A percentile compares a stretch with the other conserved stretches of the same genome.
phyloP scores from a whole-genome alignment of 257 asterid species.

The Lavandula angustifolia region DNA sequence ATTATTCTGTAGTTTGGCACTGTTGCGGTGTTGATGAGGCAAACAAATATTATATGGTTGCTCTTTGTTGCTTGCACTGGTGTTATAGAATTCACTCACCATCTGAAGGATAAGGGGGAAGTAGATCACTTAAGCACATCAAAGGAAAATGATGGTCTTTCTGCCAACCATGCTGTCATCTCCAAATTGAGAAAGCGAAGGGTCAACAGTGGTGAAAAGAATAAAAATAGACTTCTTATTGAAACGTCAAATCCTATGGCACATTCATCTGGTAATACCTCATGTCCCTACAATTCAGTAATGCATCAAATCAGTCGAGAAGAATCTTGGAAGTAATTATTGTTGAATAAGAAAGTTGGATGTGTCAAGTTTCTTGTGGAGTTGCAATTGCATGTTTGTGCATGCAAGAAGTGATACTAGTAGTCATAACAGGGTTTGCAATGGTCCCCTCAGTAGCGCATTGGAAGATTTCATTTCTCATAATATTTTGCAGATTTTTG shows the following conservation, averaged over 20 bases:
- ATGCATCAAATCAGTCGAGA: slow-evolving; percentile 22
- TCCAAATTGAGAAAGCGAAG: slow-evolving; percentile 82
- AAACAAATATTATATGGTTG: slow-evolving; percentile 95
- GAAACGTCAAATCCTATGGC: slow-evolving; percentile 34
- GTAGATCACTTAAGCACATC: slow-evolving; percentile 40
- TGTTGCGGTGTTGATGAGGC: slow-evolving; percentile 77
- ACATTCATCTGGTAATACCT: slow-evolving; percentile 58
- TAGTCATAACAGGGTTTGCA: background rate
- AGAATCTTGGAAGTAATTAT: slow-evolving; percentile 16
- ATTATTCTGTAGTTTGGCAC: slow-evolving; percentile 67
- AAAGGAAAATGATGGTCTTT: slow-evolving; percentile 38
- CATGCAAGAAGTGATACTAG: slow-evolving; percentile 9
- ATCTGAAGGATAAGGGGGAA: slow-evolving; percentile 39
- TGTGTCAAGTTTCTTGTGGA: slow-evolving; percentile 3
- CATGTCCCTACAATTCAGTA: slow-evolving; percentile 27
- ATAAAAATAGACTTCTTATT: slow-evolving; percentile 30
- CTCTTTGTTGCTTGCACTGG: slow-evolving; percentile 74
- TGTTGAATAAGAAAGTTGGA: slow-evolving; percentile 14
- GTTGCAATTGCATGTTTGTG: slow-evolving; percentile 12
- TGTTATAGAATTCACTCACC: slow-evolving; percentile 57
- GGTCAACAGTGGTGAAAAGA: slow-evolving; percentile 29
- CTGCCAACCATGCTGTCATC: slow-evolving; percentile 30
- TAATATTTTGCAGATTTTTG: background rate
- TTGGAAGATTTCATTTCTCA: background rate
- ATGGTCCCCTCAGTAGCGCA: slow-evolving; percentile 16